Evolutionary conservation across 768 basidiomycete species (phyloP).

Genomic region (Xerocomellus amylosporus): DNA sequence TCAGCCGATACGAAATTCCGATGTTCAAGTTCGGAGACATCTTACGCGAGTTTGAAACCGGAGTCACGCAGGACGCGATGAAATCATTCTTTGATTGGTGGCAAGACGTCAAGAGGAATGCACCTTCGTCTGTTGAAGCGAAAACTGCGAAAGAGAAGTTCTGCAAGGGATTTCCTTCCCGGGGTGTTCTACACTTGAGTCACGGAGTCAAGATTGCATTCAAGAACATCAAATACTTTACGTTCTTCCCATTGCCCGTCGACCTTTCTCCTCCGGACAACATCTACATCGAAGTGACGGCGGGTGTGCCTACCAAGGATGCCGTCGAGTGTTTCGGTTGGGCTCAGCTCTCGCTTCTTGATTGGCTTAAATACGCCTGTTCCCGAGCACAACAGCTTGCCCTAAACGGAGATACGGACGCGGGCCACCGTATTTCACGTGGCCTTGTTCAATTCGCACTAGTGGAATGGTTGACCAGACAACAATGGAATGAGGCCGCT

Average conservation of each 20-base stretch:
- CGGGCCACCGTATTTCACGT: slow-evolving; percentile 55
- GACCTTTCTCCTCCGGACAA: slow-evolving; percentile 74
- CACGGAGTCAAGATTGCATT: slow-evolving; percentile 35
- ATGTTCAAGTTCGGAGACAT: slow-evolving; percentile 1
- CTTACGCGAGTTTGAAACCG: slow-evolving; percentile 8
- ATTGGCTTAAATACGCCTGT: slow-evolving; percentile 70
- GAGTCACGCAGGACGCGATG: slow-evolving; percentile 8
- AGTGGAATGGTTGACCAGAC: slow-evolving; percentile 49
- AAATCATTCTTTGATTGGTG: slow-evolving; percentile 13
- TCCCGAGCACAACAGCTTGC: slow-evolving; percentile 28
- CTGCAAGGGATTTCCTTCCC: slow-evolving; percentile 48
- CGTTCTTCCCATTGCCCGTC: slow-evolving; percentile 58
- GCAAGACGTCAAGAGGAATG: neutral
- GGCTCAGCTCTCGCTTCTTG: slow-evolving; percentile 63
- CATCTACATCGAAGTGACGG: slow-evolving; percentile 64
- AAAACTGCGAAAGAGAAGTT: neutral
- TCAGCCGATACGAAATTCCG: slow-evolving; percentile 9
- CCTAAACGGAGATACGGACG: slow-evolving; percentile 24
- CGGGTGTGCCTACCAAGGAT: slow-evolving; percentile 44
- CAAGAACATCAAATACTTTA: slow-evolving; percentile 53
- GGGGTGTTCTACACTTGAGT: neutral
- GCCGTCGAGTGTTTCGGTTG: slow-evolving; percentile 59
- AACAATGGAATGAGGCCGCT: slow-evolving; percentile 55
- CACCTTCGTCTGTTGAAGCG: neutral
- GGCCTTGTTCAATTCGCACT: slow-evolving; percentile 74